Base-by-base conservation (phyloP, 2,329 filamentous ascomycete species). In the Nothophaeocryptopus gaeumannii region DNA sequence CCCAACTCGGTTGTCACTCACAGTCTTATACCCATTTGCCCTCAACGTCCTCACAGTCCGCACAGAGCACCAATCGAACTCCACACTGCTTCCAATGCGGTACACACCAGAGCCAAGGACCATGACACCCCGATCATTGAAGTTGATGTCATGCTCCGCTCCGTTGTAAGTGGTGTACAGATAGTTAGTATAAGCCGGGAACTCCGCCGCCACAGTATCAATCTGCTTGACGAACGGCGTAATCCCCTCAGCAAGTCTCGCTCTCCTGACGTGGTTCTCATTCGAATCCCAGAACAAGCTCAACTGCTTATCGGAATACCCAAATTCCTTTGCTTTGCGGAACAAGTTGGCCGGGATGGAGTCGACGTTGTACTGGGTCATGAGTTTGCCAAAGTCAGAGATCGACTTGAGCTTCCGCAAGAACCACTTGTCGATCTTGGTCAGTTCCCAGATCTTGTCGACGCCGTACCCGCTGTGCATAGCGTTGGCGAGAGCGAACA, bases 361-460 rank as follows among this genome's bases (percentile, higher is more conserved):
- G 49, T 86, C 81, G 38, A 90, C 85, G 58, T 76, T 79, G 72
- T 84, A 88, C 40, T 76, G 78, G 51, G 79, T 78, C 83, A 96
- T 88, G 16, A 79, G 70, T 73, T 90, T 92, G 67, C 85, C 84
- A 63, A 97, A 96, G 74, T 96, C 82, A 71, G 85, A 95, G 8
- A 99, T 77, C 26, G 86, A 85, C 81, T 95, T 95, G 50, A 99
- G 83, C 70, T 89, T 91, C 72, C 82, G 84, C 59, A 99, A 75
- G 78, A 97, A 99, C 93, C 93, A 99, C 72, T 95, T 96, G 75
- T 97, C 93, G 63, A 99, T 99, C 75, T 92, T 90, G 65, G 93
- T 99, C 76, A 97, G 80, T 70, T 96, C 88, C 90, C 91, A 96
- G 68, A 99, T 96, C 74, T 95, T 93, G 67, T 97, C 88, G 32